phyloP scores from a whole-genome alignment of 306 rosid genomes.

The Cucurbita moschata region DNA sequence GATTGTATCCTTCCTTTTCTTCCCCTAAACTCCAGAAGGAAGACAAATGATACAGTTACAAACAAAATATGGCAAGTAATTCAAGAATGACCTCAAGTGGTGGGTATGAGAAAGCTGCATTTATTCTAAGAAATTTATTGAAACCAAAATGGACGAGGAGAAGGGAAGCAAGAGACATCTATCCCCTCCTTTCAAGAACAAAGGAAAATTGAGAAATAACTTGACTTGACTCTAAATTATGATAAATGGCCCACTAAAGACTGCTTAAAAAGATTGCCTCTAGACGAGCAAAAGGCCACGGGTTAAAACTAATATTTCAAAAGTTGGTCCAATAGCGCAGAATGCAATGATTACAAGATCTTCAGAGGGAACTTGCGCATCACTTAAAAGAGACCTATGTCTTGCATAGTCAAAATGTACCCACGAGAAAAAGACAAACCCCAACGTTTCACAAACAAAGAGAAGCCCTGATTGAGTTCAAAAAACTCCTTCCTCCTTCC shows the following conservation, averaged over 20 bases:
- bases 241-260: too few relatives aligned
- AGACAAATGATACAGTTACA: background rate
- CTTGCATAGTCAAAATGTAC: background rate
- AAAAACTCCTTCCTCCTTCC: background rate
- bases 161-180: background rate
- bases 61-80: background rate
- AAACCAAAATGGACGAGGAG: background rate
- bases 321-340: too few relatives aligned
- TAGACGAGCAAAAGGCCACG: too few relatives aligned
- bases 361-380: background rate
- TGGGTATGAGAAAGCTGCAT: background rate
- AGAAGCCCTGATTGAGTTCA: background rate
- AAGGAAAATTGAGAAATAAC: too few relatives aligned
- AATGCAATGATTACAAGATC: too few relatives aligned
- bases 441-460: background rate
- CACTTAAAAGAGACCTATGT: background rate
- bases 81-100: background rate
- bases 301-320: too few relatives aligned
- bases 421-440: background rate
- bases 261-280: too few relatives aligned
- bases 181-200: too few relatives aligned
- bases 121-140: background rate
- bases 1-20: slow-evolving; percentile 17
- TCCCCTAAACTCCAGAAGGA: slow-evolving; percentile 10
- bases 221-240: too few relatives aligned